phyloP scores from a whole-genome alignment of 140 eudicot species.

The Anethum foeniculum region DNA sequence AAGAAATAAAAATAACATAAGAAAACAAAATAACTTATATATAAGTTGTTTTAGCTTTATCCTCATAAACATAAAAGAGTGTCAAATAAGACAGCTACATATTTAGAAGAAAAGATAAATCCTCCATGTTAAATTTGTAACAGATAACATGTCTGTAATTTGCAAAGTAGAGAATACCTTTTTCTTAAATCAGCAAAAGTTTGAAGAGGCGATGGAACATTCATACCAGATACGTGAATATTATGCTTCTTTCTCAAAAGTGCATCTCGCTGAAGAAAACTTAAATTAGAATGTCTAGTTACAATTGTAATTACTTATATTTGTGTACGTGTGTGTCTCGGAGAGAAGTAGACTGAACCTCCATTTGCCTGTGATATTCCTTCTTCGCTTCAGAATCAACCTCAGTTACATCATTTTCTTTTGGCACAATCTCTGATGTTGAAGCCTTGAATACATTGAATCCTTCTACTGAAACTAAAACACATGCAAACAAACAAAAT shows the following conservation, averaged over 20 bases:
- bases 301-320: background rate
- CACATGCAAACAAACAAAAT: constrained; percentile 11
- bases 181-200: constrained; percentile 57
- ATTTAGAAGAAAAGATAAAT: background rate
- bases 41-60: background rate
- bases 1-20: background rate
- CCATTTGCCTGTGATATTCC: constrained; percentile 69
- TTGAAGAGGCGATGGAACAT: constrained; percentile 83
- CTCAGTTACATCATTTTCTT: constrained; percentile 32
- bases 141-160: background rate
- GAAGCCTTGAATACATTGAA: constrained; percentile 68
- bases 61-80: background rate
- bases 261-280: constrained; percentile 57
- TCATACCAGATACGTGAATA: constrained; percentile 73
- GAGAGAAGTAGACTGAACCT: constrained; percentile 37
- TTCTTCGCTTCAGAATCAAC: constrained; percentile 46
- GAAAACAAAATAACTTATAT: background rate
- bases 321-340: background rate
- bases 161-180: constrained; percentile 39
- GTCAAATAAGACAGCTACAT: too few species aligned
- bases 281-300: background rate
- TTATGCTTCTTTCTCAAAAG: constrained; percentile 59
- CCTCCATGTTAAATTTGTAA: background rate
- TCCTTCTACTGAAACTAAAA: constrained; percentile 61
- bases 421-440: constrained; percentile 26